A percentile compares a stretch with the other conserved stretches of the same genome.
Conservation (phyloP, 768 basidiomycete species). For the Paxillus involutus region DNA sequence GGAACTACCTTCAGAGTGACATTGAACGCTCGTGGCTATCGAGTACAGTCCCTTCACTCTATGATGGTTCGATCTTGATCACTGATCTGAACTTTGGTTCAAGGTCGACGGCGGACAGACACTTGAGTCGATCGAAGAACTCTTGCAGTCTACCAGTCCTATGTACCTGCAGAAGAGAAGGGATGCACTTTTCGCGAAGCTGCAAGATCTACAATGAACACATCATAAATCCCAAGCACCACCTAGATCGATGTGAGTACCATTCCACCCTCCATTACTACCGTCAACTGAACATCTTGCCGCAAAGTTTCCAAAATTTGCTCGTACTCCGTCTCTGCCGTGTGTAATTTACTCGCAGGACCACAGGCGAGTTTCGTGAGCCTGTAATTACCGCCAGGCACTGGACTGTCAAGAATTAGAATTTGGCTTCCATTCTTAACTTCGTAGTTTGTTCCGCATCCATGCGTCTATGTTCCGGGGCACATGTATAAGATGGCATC, state of each 20-base stretch:
- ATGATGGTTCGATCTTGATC: not conserved
- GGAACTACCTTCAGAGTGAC: conserved; percentile 45
- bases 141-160: conserved; percentile 56
- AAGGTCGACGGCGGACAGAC: conserved; percentile 28
- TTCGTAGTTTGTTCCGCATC: not conserved
- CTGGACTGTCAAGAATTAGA: not conserved
- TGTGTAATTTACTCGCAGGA: conserved; percentile 7
- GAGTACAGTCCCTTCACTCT: conserved; percentile 35
- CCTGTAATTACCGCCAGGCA: not conserved
- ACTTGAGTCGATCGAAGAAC: conserved; percentile 60
- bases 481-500: not conserved
- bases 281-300: conserved; percentile 2
- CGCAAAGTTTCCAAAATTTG: not conserved
- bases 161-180: conserved; percentile 48
- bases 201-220: conserved; percentile 41
- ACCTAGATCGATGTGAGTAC: conserved; percentile 9
- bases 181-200: conserved; percentile 45
- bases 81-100: conserved; percentile 13
- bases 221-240: not conserved
- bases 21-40: conserved; percentile 56
- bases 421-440: not conserved
- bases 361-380: not conserved
- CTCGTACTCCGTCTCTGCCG: not conserved
- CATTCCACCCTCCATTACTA: not conserved
- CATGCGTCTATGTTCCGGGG: not conserved